Percentiles rank a stretch among this genome's conserved stretches.
These are phyloP conservation scores for Cardamine resedifolia DNA, from an alignment of 345 rosid genomes.

Conservation along the genomic window DNA sequence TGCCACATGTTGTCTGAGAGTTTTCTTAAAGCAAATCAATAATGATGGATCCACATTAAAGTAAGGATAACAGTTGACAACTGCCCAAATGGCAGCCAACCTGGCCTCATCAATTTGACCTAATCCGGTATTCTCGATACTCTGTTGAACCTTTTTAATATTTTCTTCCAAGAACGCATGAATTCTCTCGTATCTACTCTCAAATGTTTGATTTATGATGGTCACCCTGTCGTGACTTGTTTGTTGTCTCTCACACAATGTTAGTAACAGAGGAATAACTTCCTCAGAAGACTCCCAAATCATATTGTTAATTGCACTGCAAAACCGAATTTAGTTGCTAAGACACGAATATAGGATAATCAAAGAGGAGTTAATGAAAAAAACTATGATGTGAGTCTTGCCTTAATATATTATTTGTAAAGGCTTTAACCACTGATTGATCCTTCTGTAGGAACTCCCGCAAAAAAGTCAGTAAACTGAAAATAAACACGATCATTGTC, in stretches of 20 bases:
- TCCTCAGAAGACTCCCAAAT: slow-evolving; percentile 58
- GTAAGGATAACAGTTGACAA: slow-evolving; percentile 61
- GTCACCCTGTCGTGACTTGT: slow-evolving; percentile 25
- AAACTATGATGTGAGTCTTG: slow-evolving; percentile 29
- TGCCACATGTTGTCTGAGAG: slow-evolving; percentile 49
- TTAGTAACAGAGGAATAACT: slow-evolving; percentile 54
- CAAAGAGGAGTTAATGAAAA: slow-evolving; percentile 8
- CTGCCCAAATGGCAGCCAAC: slow-evolving; percentile 75
- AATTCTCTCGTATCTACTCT: slow-evolving; percentile 45
- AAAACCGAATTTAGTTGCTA: slow-evolving; percentile 35
- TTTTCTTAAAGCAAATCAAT: slow-evolving; percentile 54
- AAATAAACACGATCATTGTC: slow-evolving; percentile 33
- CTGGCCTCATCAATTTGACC: slow-evolving; percentile 40
- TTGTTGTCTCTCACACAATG: slow-evolving; percentile 61
- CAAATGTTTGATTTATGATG: slow-evolving; percentile 45
- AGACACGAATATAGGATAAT: slow-evolving; percentile 3
- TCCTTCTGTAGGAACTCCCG: slow-evolving; percentile 61
- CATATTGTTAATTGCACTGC: slow-evolving; percentile 69
- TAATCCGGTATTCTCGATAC: slow-evolving; percentile 37
- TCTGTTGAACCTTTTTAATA: slow-evolving; percentile 39
- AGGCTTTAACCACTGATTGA: slow-evolving; percentile 42
- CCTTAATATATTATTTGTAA: slow-evolving; percentile 65
- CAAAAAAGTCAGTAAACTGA: slow-evolving; percentile 68
- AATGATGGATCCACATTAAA: slow-evolving; percentile 43
- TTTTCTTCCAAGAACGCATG: slow-evolving; percentile 43